Evolutionary conservation across 768 basidiomycete genomes (phyloP), one percentile per base, ranked within the genome.

Genomic region (Lentinula edodes): DNA sequence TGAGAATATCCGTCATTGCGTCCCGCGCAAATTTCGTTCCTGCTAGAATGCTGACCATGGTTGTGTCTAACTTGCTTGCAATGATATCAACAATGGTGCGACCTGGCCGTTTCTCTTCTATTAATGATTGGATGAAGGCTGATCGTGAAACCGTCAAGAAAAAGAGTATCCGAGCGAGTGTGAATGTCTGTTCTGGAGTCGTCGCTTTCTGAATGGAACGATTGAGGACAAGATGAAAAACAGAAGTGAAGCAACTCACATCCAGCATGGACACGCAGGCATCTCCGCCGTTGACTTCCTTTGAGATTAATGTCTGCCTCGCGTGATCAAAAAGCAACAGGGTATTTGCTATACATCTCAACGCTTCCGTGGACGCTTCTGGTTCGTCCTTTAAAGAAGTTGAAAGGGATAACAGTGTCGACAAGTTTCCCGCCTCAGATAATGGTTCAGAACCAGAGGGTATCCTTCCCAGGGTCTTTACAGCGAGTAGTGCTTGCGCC

Each of bases 1-100:
- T 98, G 60, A 98, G 80, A 28, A 94, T 70, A 71, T 98, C 95
- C 3, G 83, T 80, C 76, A 90, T 81, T 2, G 94, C 92, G 60
- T 92, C 90, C 65, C 80, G 81, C 35, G 85, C 77, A 75, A 84
- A 78, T 63, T 81, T 77, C 18, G 79, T 68, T 61, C 84, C 80
- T 43, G 76, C 73, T 45, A 84, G 76, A 62, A 89, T 76, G 53
- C 72, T 74, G 45, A 69, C 72, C 3, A 76, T 73, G 35, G 90
- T 75, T 36, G 79, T 70, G 62, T 90, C 90, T 16, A 91, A 75
- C 65, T 89, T 89, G 13, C 73, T 59, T 13, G 72, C 75, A 23
- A 92, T 79, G 55, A 89, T 80, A 20, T 91, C 88, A 52, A 87
- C 72, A 45, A 89, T 76, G n/a, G 80, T 81, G 46, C 75, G 75